Percentiles rank a stretch among this genome's conserved stretches.
Conservation (phyloP, 352 stramenopile species). For the Globisporangium heterothallicum region DNA sequence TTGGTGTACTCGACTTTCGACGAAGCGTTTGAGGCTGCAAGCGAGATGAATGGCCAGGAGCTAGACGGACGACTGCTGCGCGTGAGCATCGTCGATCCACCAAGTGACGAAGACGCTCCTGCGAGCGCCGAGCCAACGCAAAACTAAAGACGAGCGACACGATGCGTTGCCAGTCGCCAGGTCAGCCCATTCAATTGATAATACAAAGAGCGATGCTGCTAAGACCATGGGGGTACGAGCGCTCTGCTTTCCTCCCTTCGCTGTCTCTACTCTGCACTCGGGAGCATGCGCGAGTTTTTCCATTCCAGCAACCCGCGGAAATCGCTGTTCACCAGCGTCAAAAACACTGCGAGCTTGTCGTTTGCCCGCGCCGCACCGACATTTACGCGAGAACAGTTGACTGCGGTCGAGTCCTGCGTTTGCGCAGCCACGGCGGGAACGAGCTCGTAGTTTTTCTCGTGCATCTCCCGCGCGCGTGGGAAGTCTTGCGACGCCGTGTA, state of each 20-base stretch:
- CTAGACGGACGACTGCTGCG: conserved; percentile 69
- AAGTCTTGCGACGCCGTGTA: conserved; percentile 81
- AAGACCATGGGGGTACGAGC: too few species aligned
- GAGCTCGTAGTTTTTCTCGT: conserved; percentile 88
- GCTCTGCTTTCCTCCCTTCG: too few species aligned
- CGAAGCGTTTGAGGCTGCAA: conserved; percentile 59
- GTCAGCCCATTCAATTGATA: too few species aligned
- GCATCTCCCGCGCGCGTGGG: conserved; percentile 77
- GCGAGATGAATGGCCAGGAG: conserved; percentile 80
- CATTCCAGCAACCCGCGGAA: conserved; percentile 65
- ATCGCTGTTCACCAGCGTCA: conserved; percentile 63
- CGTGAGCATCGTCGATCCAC: conserved; percentile 68
- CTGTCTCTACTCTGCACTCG: conserved; percentile 28
- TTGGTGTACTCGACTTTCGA: conserved; percentile 67
- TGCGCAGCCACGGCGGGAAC: conserved; percentile 42
- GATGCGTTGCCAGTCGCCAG: too few species aligned
- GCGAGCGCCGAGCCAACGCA: not conserved
- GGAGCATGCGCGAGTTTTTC: conserved; percentile 69
- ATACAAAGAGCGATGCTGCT: too few species aligned
- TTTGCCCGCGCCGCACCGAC: conserved; percentile 66
- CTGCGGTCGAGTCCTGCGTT: conserved; percentile 29
- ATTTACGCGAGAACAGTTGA: conserved; percentile 68
- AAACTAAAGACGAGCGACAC: too few species aligned
- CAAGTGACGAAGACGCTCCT: conserved; percentile 12
- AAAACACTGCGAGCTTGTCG: conserved; percentile 54